These are phyloP conservation scores for Trebouxia sp. DNA, from an alignment of 139 green algal species.

Conservation along the genomic window DNA sequence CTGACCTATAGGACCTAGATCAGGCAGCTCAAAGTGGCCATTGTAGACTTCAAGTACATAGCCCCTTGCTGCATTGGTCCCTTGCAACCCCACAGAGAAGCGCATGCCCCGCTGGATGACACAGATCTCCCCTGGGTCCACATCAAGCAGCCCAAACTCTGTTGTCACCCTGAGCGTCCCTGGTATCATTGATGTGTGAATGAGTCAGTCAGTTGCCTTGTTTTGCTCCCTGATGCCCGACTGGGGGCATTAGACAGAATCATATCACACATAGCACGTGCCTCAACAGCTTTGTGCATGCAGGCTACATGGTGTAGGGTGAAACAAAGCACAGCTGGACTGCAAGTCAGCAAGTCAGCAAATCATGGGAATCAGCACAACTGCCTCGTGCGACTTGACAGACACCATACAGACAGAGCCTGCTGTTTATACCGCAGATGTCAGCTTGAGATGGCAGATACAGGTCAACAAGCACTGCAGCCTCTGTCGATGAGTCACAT, in stretches of 20 bases:
- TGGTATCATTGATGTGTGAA: too few species aligned
- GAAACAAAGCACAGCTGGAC: neutral
- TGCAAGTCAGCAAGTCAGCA: too few species aligned
- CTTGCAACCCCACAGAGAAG: conserved; percentile 77
- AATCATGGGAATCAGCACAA: too few species aligned
- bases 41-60: conserved; percentile 93
- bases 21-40: conserved; percentile 87
- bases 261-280: too few species aligned
- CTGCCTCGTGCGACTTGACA: too few species aligned
- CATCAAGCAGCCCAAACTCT: conserved; percentile 83
- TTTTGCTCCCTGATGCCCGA: too few species aligned
- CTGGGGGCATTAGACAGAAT: too few species aligned
- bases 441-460: neutral
- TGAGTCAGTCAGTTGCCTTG: too few species aligned
- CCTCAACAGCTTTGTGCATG: too few species aligned
- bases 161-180: conserved; percentile 78
- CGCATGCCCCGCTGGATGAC: conserved; percentile 84
- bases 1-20: conserved; percentile 89
- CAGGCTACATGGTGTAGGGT: neutral
- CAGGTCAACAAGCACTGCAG: neutral
- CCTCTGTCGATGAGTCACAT: too few species aligned
- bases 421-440: too few species aligned
- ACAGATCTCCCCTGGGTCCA: conserved; percentile 78
- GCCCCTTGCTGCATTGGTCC: conserved; percentile 54
- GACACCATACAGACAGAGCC: too few species aligned